Evolutionary conservation across 495 filamentous ascomycete species (phyloP), one percentile per base, ranked within the genome.

Genomic region (Saxophila tyrrhenica): DNA sequence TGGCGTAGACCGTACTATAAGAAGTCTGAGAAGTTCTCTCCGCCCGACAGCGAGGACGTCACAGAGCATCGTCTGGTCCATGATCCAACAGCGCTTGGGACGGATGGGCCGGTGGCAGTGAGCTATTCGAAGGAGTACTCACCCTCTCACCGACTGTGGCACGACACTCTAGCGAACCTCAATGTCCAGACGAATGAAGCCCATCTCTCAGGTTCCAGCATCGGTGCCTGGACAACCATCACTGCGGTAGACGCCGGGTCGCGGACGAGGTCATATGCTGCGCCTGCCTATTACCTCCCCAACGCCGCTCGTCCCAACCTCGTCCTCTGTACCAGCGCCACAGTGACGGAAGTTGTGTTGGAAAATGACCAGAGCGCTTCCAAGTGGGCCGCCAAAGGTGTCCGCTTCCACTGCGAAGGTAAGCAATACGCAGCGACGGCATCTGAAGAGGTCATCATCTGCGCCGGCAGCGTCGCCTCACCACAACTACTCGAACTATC

Each of bases 401-500:
- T 39, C 35, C 8, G 9, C 16, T 39, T 39, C 35, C 8, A 8
- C 9, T 16, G 16, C 35, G 35, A 39, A 39, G 35, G 35, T 16
- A 39, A 39, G 16, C 9, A 8, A 9, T 39, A 39, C 16, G 16
- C 35, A 8, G 35, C 35, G 9, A 8, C 8, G 9, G 55, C 29
- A 1, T 1, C 21, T 20, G 50, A 53, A 24, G 82, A 86, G 62
- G 79, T 87, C 43, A 82, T 87, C 54, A 48, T 87, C 7, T 65
- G 80, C 11, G 80, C 72, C 13, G 83, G 83, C 22, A 64, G 73
- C 3, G 78, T 79, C 65, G 78, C 82, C 70, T 73, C 78, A 0
- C 81, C 82, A 0, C 77, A 81, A 57, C 60, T 86, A 0, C 76
- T 87, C 24, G 79, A 83, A 61, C 73, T 82, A 2, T 79, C 73